Percentiles rank a stretch among this genome's conserved stretches.
These are phyloP conservation scores for Emydomyces testavorans DNA, from an alignment of 2,329 filamentous ascomycete genomes.

Conservation along the genomic window DNA sequence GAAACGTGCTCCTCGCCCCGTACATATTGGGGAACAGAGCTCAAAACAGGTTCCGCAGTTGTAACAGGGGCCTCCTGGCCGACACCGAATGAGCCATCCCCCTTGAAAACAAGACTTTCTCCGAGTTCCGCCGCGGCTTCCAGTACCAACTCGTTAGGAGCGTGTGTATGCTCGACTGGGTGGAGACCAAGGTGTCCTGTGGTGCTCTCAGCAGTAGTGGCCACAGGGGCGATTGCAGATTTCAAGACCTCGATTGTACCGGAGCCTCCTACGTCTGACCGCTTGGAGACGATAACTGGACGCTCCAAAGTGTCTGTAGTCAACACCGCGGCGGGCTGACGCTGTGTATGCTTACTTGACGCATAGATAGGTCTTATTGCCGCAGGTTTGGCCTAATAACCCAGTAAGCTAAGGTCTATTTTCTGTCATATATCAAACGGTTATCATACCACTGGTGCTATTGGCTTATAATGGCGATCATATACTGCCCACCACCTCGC, in stretches of 20 bases:
- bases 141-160: background rate
- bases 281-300: background rate
- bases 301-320: background rate
- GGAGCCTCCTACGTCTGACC: background rate
- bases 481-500: constrained; percentile 91
- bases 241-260: background rate
- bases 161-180: background rate
- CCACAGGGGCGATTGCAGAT: background rate
- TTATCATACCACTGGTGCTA: constrained; percentile 1
- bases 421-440: background rate
- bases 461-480: constrained; percentile 63
- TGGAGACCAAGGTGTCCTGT: background rate
- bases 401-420: background rate
- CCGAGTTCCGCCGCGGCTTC: background rate
- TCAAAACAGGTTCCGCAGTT: constrained; percentile 16
- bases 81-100: background rate
- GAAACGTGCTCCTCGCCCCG: constrained; percentile 35
- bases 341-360: background rate
- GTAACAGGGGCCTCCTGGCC: background rate
- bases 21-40: constrained; percentile 36
- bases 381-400: background rate
- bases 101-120: background rate
- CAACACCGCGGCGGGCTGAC: background rate
- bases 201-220: background rate
- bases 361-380: background rate